Evolutionary conservation across 164 flowering plant species (phyloP), one percentile per base, ranked within the genome.

Genomic region (Warburgia ugandensis): DNA sequence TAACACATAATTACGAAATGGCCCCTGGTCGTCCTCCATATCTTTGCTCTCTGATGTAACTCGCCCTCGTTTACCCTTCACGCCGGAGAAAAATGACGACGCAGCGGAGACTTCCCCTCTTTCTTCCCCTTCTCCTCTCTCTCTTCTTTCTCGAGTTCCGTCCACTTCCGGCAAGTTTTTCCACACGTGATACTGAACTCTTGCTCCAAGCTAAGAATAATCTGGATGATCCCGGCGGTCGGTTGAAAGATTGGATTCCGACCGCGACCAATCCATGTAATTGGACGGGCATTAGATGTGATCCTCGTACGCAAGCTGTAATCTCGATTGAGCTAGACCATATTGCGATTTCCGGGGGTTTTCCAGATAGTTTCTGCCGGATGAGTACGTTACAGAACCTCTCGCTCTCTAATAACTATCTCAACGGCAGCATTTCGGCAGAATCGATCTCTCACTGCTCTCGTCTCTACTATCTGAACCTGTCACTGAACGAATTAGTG

Each of bases 271-370:
- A 60, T 13, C 82, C 77, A 0, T 87, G 96, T 54, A 59, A 62
- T 35, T 87, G 96, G 96, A 67, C 79, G 2, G 96, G 96, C 50
- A 52, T 87, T 40, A 7, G 61, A 1, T 87, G 96, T 45, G 71
- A 71, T 13, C 8, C 63, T 8, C 17, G 0, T 1, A 60, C 54
- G 0, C 19, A 6, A 0, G 37, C 58, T 2, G 66, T 84, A 3
- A 42, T 48, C 7, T 50, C 78, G 5, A 60, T 84, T 29, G 59
- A 77, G 52, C 62, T 78, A 4, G 1, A 71, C 32, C 58, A 62
- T 8, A 44, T 73, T 1, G 47, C n/a, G 2, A 5, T 83, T 16
- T 21, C 66, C 32, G 91, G 90, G 4, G 39, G 23, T 1, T 84
- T 87, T 27, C 94, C 94, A 0, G 53, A 52, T 13, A 70, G 52